phyloP scores from a whole-genome alignment of 2,329 filamentous ascomycete species.

The Bipolaris gigantea region DNA sequence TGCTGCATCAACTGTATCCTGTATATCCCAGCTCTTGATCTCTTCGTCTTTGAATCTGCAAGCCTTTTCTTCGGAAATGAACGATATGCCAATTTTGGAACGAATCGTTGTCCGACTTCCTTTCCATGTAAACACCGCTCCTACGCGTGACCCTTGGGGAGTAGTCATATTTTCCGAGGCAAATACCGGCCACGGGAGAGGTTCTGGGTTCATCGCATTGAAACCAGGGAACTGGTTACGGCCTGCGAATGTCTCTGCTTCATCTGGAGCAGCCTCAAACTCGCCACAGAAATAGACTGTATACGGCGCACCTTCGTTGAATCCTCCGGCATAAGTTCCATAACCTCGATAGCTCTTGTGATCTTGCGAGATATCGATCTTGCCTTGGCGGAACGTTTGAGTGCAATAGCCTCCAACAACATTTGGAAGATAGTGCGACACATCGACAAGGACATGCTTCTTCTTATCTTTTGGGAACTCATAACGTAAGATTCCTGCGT shows the following conservation, averaged over 20 bases:
- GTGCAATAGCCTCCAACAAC: constrained; percentile 17
- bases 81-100: constrained; percentile 55
- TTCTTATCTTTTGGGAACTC: constrained; percentile 53
- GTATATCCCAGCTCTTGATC: constrained; percentile 47
- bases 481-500: constrained; percentile 64
- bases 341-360: constrained; percentile 29
- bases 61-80: constrained; percentile 52
- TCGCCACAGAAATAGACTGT: constrained; percentile 35
- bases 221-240: constrained; percentile 48
- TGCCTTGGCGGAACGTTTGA: constrained; percentile 19
- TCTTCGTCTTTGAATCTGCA: constrained; percentile 49
- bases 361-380: constrained; percentile 26
- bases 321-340: constrained; percentile 33
- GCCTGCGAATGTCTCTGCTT: background rate
- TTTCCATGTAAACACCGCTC: constrained; percentile 53
- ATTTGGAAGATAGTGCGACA: constrained; percentile 46
- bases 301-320: constrained; percentile 36
- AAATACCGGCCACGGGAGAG: constrained; percentile 14
- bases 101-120: constrained; percentile 36
- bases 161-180: constrained; percentile 9
- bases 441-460: constrained; percentile 49
- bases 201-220: constrained; percentile 41
- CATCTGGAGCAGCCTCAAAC: constrained; percentile 27
- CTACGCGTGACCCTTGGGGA: constrained; percentile 49
- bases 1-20: constrained; percentile 44